phyloP scores from a whole-genome alignment of 495 filamentous ascomycete species.

The Talaromyces liani region DNA sequence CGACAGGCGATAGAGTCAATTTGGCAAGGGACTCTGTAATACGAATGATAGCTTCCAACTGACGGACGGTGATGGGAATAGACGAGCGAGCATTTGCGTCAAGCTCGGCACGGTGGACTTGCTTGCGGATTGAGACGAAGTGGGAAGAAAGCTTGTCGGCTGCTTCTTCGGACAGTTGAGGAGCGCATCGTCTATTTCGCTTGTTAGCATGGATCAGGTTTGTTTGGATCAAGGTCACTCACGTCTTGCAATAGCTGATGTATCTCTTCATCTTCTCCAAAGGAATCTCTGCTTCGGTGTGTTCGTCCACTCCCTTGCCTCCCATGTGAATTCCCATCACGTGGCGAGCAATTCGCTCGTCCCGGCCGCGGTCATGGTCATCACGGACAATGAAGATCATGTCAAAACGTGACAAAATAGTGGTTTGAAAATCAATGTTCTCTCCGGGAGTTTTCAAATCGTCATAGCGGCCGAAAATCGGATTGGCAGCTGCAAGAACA shows the following conservation, averaged over 20 bases:
- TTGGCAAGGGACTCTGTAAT: conserved; percentile 97
- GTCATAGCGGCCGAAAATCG: conserved; percentile 95
- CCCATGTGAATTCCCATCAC: conserved; percentile 99
- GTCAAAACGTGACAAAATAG: conserved; percentile 96
- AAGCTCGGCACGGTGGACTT: conserved; percentile 84
- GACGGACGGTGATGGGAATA: conserved; percentile 96
- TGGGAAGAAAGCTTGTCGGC: conserved; percentile 95
- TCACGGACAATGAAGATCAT: conserved; percentile 99
- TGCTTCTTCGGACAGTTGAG: conserved; percentile 83
- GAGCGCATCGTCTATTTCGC: conserved; percentile 69
- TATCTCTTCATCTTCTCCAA: conserved; percentile 98
- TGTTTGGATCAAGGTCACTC: conserved; percentile 24
- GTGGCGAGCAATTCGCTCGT: conserved; percentile 91
- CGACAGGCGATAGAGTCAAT: conserved; percentile 73
- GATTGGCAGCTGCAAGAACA: conserved; percentile 94
- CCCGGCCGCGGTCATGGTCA: conserved; percentile 80
- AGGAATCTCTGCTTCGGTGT: conserved; percentile 75
- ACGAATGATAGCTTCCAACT: conserved; percentile 93
- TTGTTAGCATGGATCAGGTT: background rate
- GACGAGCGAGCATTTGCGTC: conserved; percentile 80
- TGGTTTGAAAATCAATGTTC: conserved; percentile 99
- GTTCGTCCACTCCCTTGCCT: conserved; percentile 74
- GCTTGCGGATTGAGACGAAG: conserved; percentile 92
- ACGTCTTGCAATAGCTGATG: conserved; percentile 96
- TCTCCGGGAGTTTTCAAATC: conserved; percentile 96